These are phyloP conservation scores for Talaromyces thailandensis DNA, from an alignment of 495 filamentous ascomycete genomes.

Conservation along the genomic window DNA sequence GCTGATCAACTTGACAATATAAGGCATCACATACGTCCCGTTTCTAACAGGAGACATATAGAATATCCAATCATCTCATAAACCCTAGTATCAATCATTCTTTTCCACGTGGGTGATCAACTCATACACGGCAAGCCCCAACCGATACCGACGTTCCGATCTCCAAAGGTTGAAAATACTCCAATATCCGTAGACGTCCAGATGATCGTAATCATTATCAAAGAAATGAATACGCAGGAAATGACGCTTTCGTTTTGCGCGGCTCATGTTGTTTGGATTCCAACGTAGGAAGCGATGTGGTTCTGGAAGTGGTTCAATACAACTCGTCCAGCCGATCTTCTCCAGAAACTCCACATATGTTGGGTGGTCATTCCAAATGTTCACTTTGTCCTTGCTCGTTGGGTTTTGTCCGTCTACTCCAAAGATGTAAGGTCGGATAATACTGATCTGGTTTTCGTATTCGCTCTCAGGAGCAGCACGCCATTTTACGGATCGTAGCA, in stretches of 20 bases:
- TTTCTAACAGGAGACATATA: background rate
- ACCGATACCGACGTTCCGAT: no score
- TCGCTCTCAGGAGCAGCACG: background rate
- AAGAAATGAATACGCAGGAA: background rate
- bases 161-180: no score
- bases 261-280: background rate
- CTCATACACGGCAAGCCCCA: background rate
- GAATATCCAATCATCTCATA: background rate
- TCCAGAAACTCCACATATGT: background rate
- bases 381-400: background rate
- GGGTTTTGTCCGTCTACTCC: background rate
- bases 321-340: background rate
- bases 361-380: background rate
- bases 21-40: background rate
- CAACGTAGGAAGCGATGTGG: background rate
- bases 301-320: background rate
- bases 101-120: background rate
- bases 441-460: background rate
- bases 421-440: background rate
- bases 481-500: background rate
- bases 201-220: background rate
- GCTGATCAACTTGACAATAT: background rate
- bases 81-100: background rate
- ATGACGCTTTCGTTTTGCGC: background rate
- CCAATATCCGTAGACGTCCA: background rate